Evolutionary conservation across 306 rosid genomes (phyloP), one percentile per base, ranked within the genome.

Genomic region (Quercus alba): DNA sequence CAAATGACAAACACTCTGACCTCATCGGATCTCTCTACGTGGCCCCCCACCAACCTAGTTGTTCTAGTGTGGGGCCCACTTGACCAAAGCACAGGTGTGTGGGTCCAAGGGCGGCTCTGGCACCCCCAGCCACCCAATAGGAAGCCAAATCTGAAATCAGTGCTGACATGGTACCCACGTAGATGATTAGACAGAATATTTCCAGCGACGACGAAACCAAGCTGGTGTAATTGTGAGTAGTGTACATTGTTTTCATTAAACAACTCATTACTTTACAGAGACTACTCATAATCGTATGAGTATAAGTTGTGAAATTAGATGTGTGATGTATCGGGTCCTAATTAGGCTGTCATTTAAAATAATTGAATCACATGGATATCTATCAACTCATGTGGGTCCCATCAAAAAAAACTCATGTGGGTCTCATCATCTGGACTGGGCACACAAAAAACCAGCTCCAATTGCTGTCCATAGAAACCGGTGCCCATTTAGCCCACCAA

Each of bases 161-260:
- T 6, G 74, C 80, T 69, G 85, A 68, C 80, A 11, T 44, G 74
- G 66, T 13, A 33, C 77, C 72, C 85, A 73, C 83, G 75, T 19
- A 63, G 21, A 63, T 73, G 26, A 4, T 78, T 9, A 35, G 64
- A 19, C 2, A 38, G 11, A 2, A 38, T 38, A 8, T 7, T 38
- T 38, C 46, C 0, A 8, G 3, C 46, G 2, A 26, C 28, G 28
- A 26, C 28, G 28, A 26, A 26, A 26, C 28, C 28, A 26, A 26
- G 28, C 28, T 26, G 28, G 28, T 1, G 28, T 26, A 26, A 26
- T 26, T 26, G 28, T 26, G 28, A 26, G 2, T 26, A 26, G 28
- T 26, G 28, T 1, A 26, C 28, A 26, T 26, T 26, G 28, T 26
- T 26, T 26, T 26, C 28, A 26, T 26, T 26, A 26, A 26, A 26